phyloP scores from a whole-genome alignment of 768 basidiomycete genomes.

The Steccherinum ochraceum region DNA sequence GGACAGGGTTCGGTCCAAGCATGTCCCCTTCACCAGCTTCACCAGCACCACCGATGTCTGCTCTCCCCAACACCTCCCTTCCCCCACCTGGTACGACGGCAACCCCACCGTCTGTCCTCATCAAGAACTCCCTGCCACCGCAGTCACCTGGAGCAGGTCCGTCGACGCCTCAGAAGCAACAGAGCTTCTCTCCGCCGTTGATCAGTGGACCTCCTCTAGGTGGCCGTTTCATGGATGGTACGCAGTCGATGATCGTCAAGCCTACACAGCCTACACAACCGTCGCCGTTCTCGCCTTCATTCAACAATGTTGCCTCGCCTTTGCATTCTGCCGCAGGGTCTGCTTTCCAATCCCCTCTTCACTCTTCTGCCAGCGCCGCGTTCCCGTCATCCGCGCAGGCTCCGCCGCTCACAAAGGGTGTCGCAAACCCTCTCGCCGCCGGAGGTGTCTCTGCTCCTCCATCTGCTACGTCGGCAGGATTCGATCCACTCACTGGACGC shows the following conservation, averaged over 20 bases:
- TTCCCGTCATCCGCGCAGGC: background rate
- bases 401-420: background rate
- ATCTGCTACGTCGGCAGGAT: conserved; percentile 7
- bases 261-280: conserved; percentile 24
- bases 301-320: conserved; percentile 8
- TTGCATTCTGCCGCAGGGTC: conserved; percentile 11
- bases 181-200: conserved; percentile 23
- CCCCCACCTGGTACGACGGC: conserved; percentile 1
- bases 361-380: conserved; percentile 8
- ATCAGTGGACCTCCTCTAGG: conserved; percentile 48
- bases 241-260: conserved; percentile 76
- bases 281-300: conserved; percentile 22
- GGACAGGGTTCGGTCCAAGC: background rate
- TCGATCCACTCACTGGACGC: conserved; percentile 6
- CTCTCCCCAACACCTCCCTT: background rate
- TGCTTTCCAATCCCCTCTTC: conserved; percentile 11
- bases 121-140: conserved; percentile 23
- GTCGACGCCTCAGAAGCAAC: conserved; percentile 33
- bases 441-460: conserved; percentile 4
- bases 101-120: background rate
- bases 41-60: conserved; percentile 1
- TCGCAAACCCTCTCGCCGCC: conserved; percentile 13
- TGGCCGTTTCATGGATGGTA: conserved; percentile 65
- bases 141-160: conserved; percentile 54
- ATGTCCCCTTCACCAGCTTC: background rate